Evolutionary conservation across 2,329 filamentous ascomycete species (phyloP).

Genomic region (Cladosporium sp.): DNA sequence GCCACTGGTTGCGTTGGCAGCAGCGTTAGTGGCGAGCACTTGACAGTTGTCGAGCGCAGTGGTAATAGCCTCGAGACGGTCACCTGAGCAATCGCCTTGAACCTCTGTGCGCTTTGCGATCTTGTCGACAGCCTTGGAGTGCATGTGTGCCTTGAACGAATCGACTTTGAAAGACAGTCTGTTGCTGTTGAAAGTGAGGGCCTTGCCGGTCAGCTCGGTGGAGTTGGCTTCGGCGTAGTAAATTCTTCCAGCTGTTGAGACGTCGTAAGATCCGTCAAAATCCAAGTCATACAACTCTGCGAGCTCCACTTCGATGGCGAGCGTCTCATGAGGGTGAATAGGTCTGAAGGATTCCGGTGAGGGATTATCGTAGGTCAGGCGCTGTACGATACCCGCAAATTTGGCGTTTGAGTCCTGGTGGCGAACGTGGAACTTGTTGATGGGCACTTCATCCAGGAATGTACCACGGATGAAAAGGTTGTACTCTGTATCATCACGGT

Average conservation of each 20-base stretch:
- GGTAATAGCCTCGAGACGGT: constrained; percentile 40
- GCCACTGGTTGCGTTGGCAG: constrained; percentile 48
- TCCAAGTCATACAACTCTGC: constrained; percentile 45
- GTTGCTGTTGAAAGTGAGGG: constrained; percentile 56
- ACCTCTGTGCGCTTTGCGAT: constrained; percentile 48
- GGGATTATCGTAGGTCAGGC: constrained; percentile 44
- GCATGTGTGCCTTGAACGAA: constrained; percentile 49
- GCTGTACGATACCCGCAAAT: constrained; percentile 53
- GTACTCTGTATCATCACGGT: constrained; percentile 22
- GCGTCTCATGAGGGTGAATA: constrained; percentile 44
- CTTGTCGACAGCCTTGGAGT: constrained; percentile 42
- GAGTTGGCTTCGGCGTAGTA: constrained; percentile 50
- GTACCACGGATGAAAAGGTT: constrained; percentile 25
- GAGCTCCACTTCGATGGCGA: constrained; percentile 52
- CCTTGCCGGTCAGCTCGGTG: constrained; percentile 49
- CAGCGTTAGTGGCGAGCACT: constrained; percentile 50
- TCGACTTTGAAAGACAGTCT: constrained; percentile 54
- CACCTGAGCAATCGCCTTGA: constrained; percentile 46
- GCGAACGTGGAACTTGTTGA: constrained; percentile 9
- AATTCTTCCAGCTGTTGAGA: constrained; percentile 54
- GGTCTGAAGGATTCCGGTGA: constrained; percentile 47
- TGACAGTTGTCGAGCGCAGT: constrained; percentile 53
- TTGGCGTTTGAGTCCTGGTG: constrained; percentile 8
- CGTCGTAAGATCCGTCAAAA: constrained; percentile 37
- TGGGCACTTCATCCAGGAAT: constrained; percentile 21